Evolutionary conservation across 139 green algal species (phyloP), one percentile per base, ranked within the genome.

Genomic region (Edaphochlamys debaryana): DNA sequence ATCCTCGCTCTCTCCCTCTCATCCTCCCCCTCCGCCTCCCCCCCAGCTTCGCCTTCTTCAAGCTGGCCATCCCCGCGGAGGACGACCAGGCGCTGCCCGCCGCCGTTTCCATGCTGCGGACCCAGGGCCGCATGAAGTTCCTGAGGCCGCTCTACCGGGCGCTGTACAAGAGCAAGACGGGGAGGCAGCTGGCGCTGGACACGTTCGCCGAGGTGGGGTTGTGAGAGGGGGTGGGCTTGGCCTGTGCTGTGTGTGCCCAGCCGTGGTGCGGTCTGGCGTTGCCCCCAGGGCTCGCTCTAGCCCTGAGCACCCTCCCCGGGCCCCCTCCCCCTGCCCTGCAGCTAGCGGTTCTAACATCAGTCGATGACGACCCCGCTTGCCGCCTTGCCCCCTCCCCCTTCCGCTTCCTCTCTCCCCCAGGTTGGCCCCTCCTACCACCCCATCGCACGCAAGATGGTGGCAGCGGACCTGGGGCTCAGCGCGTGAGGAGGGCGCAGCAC

Each of bases 391-490:
- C n/a, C n/a, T n/a, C n/a, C n/a, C n/a, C n/a, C n/a, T n/a, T n/a
- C n/a, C n/a, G n/a, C n/a, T n/a, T n/a, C n/a, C n/a, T n/a, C n/a
- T n/a, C n/a, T n/a, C n/a, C n/a, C n/a, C n/a, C n/a, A n/a, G n/a
- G n/a, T n/a, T 22, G 64, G 79, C 0, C 25, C 29, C 27, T 73
- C 23, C 9, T 98, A 98, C 81, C 96, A 99, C 84, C 95, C 96
- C 19, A 98, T 99, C 63, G 93, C 93, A 0, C 70, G 79, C 58
- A 97, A 98, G 85, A 96, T 98, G 95, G 90, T 95, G 64, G 91
- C 87, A 17, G 84, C 77, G 23, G 93, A 97, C 75, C 82, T 97
- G 84, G 84, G 83, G 30, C 20, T 91, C 56, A 29, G 6, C 6
- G 58, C 58, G 41, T 79, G 70, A 66, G 32, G 32, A 3, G 7